Percentiles rank a stretch among this genome's conserved stretches.
Conservation (phyloP, 2,329 filamentous ascomycete species). For the Chaetomium sp. region DNA sequence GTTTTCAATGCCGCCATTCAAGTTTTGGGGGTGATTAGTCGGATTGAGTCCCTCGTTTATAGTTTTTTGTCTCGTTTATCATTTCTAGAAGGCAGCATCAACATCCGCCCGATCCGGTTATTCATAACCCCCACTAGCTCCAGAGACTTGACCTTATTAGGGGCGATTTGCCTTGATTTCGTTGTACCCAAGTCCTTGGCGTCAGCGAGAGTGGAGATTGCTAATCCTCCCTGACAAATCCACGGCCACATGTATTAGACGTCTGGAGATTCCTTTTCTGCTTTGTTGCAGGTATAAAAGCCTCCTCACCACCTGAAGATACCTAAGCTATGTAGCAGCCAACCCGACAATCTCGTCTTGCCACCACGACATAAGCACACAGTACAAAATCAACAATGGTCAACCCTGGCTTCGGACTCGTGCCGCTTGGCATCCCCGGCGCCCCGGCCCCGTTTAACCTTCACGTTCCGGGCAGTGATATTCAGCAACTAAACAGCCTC, state of each 20-base stretch:
- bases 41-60: too few relatives aligned
- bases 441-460: constrained; percentile 22
- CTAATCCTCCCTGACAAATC: background rate
- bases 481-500: constrained; percentile 24
- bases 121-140: background rate
- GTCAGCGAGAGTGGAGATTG: background rate
- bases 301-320: background rate
- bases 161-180: background rate
- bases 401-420: constrained; percentile 14
- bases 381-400: background rate
- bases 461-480: constrained; percentile 18
- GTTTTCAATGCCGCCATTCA: too few relatives aligned
- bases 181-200: background rate
- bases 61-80: too few relatives aligned
- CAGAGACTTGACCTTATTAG: background rate
- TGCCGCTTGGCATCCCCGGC: constrained; percentile 23
- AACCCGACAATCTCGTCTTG: background rate
- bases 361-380: too few relatives aligned
- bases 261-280: background rate
- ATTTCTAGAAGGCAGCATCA: too few relatives aligned
- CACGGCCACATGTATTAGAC: background rate
- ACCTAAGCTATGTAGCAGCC: too few relatives aligned
- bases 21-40: too few relatives aligned
- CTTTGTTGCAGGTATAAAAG: background rate
- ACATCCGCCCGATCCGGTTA: too few relatives aligned